Percentiles rank a stretch among this genome's conserved stretches.
These are phyloP conservation scores for Cryphonectria radicalis DNA, from an alignment of 2,329 filamentous ascomycete genomes.

Conservation along the genomic window DNA sequence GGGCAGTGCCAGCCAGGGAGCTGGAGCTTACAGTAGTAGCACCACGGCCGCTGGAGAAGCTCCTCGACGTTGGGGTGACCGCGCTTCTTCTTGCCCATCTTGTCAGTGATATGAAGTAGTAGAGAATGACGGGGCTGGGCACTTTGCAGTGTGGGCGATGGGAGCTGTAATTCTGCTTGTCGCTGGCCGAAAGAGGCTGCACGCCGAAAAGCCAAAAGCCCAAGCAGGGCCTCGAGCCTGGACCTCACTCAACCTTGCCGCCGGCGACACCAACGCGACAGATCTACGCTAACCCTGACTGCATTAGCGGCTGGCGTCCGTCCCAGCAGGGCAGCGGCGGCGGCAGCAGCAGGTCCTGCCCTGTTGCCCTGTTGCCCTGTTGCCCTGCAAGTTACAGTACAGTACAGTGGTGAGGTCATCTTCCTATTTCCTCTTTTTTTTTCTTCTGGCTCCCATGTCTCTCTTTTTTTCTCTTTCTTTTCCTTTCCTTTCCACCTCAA, in stretches of 20 bases:
- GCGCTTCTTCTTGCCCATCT: constrained; percentile 90
- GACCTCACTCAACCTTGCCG: background rate
- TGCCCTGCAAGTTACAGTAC: no score
- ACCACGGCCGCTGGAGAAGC: constrained; percentile 86
- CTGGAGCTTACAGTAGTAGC: constrained; percentile 80
- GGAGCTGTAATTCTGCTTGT: constrained; percentile 13
- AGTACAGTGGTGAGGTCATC: constrained; percentile 5
- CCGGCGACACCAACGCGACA: constrained; percentile 13
- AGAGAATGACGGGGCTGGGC: constrained; percentile 4
- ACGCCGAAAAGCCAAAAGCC: constrained; percentile 23
- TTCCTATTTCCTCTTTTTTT: background rate
- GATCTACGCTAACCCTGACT: constrained; percentile 10
- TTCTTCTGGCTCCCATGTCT: background rate
- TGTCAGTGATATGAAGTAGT: constrained; percentile 32
- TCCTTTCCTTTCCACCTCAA: background rate
- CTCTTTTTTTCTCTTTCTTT: background rate
- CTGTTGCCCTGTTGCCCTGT: no score
- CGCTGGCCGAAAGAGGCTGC: constrained; percentile 4
- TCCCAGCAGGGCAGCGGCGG: background rate
- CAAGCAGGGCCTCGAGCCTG: background rate
- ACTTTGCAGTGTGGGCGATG: background rate
- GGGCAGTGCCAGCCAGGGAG: background rate
- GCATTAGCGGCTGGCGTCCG: constrained; percentile 9
- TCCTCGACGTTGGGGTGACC: constrained; percentile 86
- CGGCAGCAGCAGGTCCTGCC: background rate